Evolutionary conservation across 495 filamentous ascomycete species (phyloP).

Genomic region (Aspergillus indologenus): DNA sequence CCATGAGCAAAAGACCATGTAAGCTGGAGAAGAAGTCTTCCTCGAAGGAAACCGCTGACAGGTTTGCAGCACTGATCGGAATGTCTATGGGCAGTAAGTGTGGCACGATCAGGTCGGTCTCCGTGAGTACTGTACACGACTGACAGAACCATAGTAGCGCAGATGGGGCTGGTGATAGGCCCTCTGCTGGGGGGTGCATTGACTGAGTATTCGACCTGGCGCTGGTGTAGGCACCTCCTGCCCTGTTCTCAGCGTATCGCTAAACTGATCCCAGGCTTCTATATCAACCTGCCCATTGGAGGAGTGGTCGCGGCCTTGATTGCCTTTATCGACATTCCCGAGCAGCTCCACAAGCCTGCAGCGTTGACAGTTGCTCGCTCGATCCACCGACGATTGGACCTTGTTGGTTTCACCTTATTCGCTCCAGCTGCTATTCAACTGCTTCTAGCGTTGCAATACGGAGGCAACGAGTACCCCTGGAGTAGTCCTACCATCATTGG

Average conservation of each 20-base stretch:
- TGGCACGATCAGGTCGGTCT: too few species aligned
- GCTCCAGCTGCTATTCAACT: conserved; percentile 36
- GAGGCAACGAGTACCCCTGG: conserved; percentile 38
- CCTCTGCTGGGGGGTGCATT: conserved; percentile 49
- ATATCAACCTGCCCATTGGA: conserved; percentile 59
- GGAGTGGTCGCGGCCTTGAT: conserved; percentile 47
- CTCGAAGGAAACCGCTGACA: not conserved
- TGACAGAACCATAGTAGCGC: not conserved
- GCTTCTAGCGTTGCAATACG: conserved; percentile 43
- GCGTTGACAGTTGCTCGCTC: not conserved
- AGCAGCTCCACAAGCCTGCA: not conserved
- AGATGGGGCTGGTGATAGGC: conserved; percentile 36
- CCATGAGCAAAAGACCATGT: not conserved
- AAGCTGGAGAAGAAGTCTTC: not conserved
- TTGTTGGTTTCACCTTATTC: conserved; percentile 37
- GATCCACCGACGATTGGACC: conserved; percentile 26
- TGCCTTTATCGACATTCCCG: conserved; percentile 31
- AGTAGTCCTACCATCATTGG: conserved; percentile 36
- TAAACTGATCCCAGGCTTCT: conserved; percentile 43
- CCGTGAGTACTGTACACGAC: too few species aligned
- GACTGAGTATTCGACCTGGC: conserved; percentile 54
- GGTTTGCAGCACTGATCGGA: conserved; percentile 4
- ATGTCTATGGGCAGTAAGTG: conserved; percentile 7
- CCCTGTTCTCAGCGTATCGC: not conserved
- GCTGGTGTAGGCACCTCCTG: conserved; percentile 55